These are phyloP conservation scores for Floccularia luteovirens DNA, from an alignment of 768 basidiomycete species.

Conservation along the genomic window DNA sequence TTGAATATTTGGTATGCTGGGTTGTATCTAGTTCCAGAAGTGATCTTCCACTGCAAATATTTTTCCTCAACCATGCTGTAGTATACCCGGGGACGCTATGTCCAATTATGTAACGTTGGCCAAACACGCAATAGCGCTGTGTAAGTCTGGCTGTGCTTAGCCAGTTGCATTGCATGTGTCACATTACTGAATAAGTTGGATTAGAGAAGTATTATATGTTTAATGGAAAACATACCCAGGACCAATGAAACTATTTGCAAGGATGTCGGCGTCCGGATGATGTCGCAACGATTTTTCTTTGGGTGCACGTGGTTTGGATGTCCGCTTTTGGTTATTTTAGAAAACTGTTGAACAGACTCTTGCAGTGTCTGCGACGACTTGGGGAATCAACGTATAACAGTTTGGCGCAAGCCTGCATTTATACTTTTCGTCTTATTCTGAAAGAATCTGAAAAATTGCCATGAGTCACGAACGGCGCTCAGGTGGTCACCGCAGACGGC, in stretches of 20 bases:
- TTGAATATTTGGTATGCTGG: not conserved
- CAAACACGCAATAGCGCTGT: constrained; percentile 10
- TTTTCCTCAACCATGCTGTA: too few relatives aligned
- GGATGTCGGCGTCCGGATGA: too few relatives aligned
- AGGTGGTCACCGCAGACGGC: constrained; percentile 37
- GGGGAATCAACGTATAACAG: not conserved
- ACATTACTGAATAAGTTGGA: constrained; percentile 45
- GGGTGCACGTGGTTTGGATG: too few relatives aligned
- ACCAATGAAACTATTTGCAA: too few relatives aligned
- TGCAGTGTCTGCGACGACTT: not conserved
- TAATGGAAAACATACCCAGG: too few relatives aligned
- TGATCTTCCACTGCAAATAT: too few relatives aligned
- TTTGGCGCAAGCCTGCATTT: constrained; percentile 3
- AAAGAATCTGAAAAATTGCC: constrained; percentile 5
- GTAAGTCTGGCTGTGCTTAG: constrained; percentile 41
- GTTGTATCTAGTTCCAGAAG: not conserved
- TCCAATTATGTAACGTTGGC: constrained; percentile 2
- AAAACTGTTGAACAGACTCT: not conserved
- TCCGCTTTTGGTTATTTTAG: too few relatives aligned
- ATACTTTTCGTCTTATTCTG: not conserved
- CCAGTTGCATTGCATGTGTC: constrained; percentile 68
- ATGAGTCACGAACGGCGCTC: constrained; percentile 60
- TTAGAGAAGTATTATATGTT: too few relatives aligned
- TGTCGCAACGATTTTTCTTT: too few relatives aligned
- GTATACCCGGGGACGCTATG: too few relatives aligned